These are phyloP conservation scores for Fagopyrum esculentum DNA, from an alignment of 148 eudicot species.

Conservation along the genomic window DNA sequence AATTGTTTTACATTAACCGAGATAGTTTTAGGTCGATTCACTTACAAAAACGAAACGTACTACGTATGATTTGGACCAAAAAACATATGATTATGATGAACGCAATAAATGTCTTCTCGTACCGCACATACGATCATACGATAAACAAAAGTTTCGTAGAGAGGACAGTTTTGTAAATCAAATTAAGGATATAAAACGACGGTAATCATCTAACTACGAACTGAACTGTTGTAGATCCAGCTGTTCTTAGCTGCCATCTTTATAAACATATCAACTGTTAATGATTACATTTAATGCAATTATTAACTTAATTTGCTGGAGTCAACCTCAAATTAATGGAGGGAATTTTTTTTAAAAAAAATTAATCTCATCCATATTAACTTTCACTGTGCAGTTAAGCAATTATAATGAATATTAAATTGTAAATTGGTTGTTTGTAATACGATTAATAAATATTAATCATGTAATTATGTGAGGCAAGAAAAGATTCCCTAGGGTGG, in stretches of 20 bases:
- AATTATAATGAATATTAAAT: not conserved
- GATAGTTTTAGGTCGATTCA: too few relatives aligned
- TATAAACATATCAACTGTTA: not conserved
- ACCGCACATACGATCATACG: not conserved
- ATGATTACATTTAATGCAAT: conserved; percentile 13
- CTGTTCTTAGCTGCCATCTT: conserved; percentile 21
- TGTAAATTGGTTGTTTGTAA: not conserved
- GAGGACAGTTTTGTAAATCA: not conserved
- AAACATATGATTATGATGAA: not conserved
- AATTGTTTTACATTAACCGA: too few relatives aligned
- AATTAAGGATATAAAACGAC: not conserved
- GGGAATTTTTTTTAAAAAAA: not conserved
- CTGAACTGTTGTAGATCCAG: conserved; percentile 33
- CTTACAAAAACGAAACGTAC: too few relatives aligned
- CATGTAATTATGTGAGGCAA: conserved; percentile 7
- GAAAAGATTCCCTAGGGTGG: conserved; percentile 9
- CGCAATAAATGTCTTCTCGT: not conserved
- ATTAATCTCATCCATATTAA: not conserved
- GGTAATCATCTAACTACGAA: too few relatives aligned
- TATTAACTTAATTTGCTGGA: conserved; percentile 8
- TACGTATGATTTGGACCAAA: too few relatives aligned
- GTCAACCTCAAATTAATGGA: conserved; percentile 4
- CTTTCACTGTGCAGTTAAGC: conserved; percentile 2
- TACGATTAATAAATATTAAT: not conserved
- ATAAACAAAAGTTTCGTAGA: not conserved